Evolutionary conservation across 192 early-diverging fungal genomes (phyloP).

Genomic region (Phycomyces nitens): DNA sequence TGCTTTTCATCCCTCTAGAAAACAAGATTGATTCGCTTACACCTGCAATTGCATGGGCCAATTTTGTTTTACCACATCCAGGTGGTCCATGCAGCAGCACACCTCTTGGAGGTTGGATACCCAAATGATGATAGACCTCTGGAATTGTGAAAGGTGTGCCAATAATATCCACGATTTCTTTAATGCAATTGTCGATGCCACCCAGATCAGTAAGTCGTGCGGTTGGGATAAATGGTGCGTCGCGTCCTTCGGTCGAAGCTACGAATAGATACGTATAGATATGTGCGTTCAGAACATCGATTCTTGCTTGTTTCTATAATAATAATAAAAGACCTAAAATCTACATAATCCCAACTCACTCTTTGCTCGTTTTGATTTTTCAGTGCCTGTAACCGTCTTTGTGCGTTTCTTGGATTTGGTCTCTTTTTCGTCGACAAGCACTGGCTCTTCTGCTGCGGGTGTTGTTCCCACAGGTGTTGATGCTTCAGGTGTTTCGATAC

Average conservation of each 20-base stretch:
- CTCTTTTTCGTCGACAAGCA: slow-evolving; percentile 14
- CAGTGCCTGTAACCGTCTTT: slow-evolving; percentile 22
- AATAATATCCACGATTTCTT: slow-evolving; percentile 87
- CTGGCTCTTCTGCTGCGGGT: slow-evolving; percentile 28
- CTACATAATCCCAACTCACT: slow-evolving; percentile 12
- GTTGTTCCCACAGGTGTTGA: slow-evolving; percentile 26
- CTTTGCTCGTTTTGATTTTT: slow-evolving; percentile 16
- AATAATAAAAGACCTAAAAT: no score
- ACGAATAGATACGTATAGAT: neutral
- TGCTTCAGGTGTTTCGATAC: slow-evolving; percentile 32
- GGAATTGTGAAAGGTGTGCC: slow-evolving; percentile 92
- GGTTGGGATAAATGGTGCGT: slow-evolving; percentile 30
- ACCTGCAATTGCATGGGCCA: slow-evolving; percentile 96
- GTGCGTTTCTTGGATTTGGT: slow-evolving; percentile 38
- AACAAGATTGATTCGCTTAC: slow-evolving; percentile 35
- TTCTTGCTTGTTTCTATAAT: neutral
- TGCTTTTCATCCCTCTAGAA: neutral
- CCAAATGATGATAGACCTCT: slow-evolving; percentile 88
- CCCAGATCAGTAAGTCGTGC: slow-evolving; percentile 76
- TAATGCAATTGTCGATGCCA: slow-evolving; percentile 88
- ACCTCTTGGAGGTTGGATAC: slow-evolving; percentile 91
- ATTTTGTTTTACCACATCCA: slow-evolving; percentile 93
- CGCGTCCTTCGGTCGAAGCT: slow-evolving; percentile 17
- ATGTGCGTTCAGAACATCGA: neutral
- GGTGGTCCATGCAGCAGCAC: slow-evolving; percentile 95